Percentiles rank a stretch among this genome's conserved stretches.
Evolutionary conservation across 2,329 filamentous ascomycete species (phyloP).

Genomic region (Colletotrichum cordylinicola): DNA sequence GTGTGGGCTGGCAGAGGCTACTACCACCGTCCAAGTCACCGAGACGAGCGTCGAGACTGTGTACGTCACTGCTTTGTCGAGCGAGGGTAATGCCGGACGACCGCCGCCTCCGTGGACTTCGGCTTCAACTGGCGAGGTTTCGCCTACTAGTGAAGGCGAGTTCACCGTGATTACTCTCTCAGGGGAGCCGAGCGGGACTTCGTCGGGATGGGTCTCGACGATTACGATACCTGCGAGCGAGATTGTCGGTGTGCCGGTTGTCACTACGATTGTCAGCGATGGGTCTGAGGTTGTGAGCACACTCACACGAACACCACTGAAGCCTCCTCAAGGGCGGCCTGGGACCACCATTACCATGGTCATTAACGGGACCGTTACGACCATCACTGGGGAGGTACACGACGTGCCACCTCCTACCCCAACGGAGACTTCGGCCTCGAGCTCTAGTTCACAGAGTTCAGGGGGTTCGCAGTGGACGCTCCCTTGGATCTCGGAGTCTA

Average conservation of each 20-base stretch:
- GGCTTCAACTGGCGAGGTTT: neutral
- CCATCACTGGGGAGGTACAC: neutral
- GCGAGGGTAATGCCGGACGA: neutral
- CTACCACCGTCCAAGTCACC: neutral
- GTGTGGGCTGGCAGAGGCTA: neutral
- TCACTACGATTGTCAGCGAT: neutral
- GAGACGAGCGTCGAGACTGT: slow-evolving; percentile 6
- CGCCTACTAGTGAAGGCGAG: neutral
- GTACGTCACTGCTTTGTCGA: neutral
- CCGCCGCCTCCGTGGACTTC: neutral
- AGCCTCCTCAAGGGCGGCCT: neutral
- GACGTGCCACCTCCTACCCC: neutral
- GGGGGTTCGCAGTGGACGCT: neutral
- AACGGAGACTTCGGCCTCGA: neutral
- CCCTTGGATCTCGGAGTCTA: neutral
- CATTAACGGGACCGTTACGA: neutral
- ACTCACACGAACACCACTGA: neutral
- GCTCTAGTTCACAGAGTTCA: neutral
- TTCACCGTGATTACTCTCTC: neutral
- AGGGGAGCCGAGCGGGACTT: neutral
- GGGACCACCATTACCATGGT: neutral
- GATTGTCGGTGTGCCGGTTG: neutral
- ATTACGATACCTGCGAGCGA: neutral
- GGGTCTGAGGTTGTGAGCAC: neutral
- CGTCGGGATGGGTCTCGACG: neutral